Evolutionary conservation across 1,284 basidiomycete species (phyloP), one percentile per base, ranked within the genome.

Genomic region (Ceratobasidium sp.): DNA sequence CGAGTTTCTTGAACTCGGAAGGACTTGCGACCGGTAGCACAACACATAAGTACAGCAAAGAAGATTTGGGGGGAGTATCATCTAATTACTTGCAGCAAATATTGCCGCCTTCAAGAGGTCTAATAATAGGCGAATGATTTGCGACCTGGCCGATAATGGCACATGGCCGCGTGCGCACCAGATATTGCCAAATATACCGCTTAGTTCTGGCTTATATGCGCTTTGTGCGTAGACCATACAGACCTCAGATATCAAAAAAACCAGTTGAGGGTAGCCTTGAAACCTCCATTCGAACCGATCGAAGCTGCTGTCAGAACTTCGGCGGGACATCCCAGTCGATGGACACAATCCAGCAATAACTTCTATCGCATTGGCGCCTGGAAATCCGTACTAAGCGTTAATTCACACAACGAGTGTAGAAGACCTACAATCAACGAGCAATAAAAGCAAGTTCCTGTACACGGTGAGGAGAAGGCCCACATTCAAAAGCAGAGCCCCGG

Each of bases 401-500:
- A n/a, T n/a, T n/a, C n/a, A n/a, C n/a, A n/a, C n/a, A n/a, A n/a
- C n/a, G n/a, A n/a, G n/a, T n/a, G n/a, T n/a, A n/a, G n/a, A n/a
- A n/a, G n/a, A n/a, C n/a, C n/a, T n/a, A n/a, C n/a, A n/a, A n/a
- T n/a, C n/a, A n/a, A n/a, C n/a, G n/a, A n/a, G n/a, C n/a, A n/a
- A n/a, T n/a, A n/a, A n/a, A n/a, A n/a, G n/a, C n/a, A n/a, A n/a
- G n/a, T n/a, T n/a, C n/a, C n/a, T n/a, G n/a, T n/a, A n/a, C n/a
- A 20, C 32, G 31, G 32, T 10, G 53, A 35, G 40, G 53, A 55
- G 27, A 55, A 55, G 34, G 32, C 40, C 53, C 53, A 55, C 2
- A 35, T 35, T 35, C 53, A 55, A 35, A 35, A 55, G 53, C 40
- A 55, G n/a, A 55, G 15, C 53, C 40, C 53, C 53, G n/a, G 53